These are phyloP conservation scores for Coelastrella sp. DNA, from an alignment of 139 green algal species.

Conservation along the genomic window DNA sequence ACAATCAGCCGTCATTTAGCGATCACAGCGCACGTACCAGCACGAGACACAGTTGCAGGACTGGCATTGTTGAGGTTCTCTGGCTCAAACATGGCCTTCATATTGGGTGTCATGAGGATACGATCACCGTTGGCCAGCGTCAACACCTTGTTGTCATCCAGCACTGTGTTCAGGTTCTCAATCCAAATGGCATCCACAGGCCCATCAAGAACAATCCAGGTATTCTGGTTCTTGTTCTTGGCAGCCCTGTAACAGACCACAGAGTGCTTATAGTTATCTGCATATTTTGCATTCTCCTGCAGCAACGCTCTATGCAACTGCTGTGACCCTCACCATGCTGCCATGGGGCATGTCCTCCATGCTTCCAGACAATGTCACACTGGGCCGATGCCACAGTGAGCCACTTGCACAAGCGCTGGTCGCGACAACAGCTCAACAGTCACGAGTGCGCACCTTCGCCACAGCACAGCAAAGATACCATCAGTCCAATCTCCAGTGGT, in stretches of 20 bases:
- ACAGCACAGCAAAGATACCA: slow-evolving; percentile 96
- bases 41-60: slow-evolving; percentile 93
- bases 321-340: not conserved
- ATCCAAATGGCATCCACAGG: slow-evolving; percentile 99
- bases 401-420: not conserved
- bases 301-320: not conserved
- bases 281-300: too few species aligned
- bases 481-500: slow-evolving; percentile 97
- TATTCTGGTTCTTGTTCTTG: slow-evolving; percentile 94
- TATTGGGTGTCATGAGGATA: slow-evolving; percentile 92
- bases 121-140: slow-evolving; percentile 97
- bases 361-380: too few species aligned
- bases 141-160: slow-evolving; percentile 98
- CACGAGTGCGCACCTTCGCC: slow-evolving; percentile 86
- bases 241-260: slow-evolving; percentile 67
- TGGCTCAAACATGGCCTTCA: slow-evolving; percentile 96
- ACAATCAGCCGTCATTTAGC: not conserved
- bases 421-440: too few species aligned
- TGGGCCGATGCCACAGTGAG: too few species aligned
- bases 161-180: slow-evolving; percentile 98
- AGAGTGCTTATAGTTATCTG: too few species aligned
- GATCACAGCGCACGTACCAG: slow-evolving; percentile 64
- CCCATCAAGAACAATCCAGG: slow-evolving; percentile 97
- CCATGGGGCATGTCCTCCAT: too few species aligned
- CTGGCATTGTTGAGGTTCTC: slow-evolving; percentile 97